These are phyloP conservation scores for Linderina pennispora DNA, from an alignment of 192 early-diverging fungal species.

Conservation along the genomic window DNA sequence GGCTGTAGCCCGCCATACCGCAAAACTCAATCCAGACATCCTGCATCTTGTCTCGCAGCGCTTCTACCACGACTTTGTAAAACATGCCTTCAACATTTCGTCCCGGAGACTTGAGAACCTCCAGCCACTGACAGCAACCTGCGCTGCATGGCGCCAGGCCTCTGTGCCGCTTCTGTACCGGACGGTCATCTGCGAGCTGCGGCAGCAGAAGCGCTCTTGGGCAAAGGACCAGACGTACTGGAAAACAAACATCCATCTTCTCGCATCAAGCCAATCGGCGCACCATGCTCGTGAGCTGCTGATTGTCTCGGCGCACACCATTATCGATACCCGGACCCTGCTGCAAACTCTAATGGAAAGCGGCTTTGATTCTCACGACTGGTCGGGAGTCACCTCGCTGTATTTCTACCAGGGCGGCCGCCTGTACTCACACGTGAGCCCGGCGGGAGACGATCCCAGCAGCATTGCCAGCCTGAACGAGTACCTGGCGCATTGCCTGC, in stretches of 20 bases:
- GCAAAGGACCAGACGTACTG: not conserved
- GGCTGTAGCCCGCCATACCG: too few relatives aligned
- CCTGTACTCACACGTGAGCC: not conserved
- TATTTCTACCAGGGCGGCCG: not conserved
- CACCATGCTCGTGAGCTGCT: slow-evolving; percentile 4
- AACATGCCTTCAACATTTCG: not conserved
- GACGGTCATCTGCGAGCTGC: slow-evolving; percentile 10
- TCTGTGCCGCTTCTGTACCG: slow-evolving; percentile 7
- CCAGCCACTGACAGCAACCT: not conserved
- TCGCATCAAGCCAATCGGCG: not conserved
- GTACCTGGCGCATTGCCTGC: not conserved
- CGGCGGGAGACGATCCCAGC: not conserved
- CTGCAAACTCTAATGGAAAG: not conserved
- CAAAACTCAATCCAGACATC: not conserved
- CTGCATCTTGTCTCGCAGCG: not conserved
- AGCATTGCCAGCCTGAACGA: not conserved
- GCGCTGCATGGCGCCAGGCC: slow-evolving; percentile 11
- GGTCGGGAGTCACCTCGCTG: not conserved
- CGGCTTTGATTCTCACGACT: not conserved
- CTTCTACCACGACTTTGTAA: not conserved
- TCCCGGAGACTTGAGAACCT: not conserved
- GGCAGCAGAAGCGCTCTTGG: not conserved
- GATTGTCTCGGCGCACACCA: not conserved
- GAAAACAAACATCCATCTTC: slow-evolving; percentile 6
- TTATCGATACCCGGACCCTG: not conserved